Evolutionary conservation across 306 rosid species (phyloP).

Genomic region (Spatholobus suberectus): DNA sequence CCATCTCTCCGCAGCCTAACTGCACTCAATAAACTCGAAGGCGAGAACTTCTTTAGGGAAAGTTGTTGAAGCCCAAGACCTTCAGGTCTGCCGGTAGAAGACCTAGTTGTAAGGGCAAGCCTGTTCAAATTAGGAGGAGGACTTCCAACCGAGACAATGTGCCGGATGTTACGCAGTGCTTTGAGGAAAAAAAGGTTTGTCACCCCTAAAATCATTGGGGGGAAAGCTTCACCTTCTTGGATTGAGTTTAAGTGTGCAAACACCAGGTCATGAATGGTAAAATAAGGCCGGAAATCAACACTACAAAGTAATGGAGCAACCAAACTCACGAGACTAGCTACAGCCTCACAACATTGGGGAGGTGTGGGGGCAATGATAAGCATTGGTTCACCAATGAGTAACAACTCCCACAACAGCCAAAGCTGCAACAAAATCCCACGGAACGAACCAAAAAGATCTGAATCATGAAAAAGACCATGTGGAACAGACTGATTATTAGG

Average conservation of each 20-base stretch:
- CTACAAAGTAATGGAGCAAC: slow-evolving; percentile 90
- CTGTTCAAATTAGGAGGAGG: slow-evolving; percentile 73
- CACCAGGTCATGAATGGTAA: slow-evolving; percentile 88
- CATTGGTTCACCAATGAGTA: slow-evolving; percentile 88
- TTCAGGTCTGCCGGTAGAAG: slow-evolving; percentile 62
- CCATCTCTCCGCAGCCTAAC: slow-evolving; percentile 91
- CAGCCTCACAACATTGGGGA: slow-evolving; percentile 97
- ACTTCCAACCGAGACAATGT: slow-evolving; percentile 89
- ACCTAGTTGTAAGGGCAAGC: slow-evolving; percentile 52
- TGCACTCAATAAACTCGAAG: slow-evolving; percentile 76
- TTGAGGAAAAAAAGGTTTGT: slow-evolving; percentile 95
- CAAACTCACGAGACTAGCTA: slow-evolving; percentile 93
- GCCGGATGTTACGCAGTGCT: slow-evolving; percentile 77
- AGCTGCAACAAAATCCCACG: slow-evolving; percentile 88
- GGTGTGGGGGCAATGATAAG: slow-evolving; percentile 93
- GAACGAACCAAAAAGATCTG: slow-evolving; percentile 84
- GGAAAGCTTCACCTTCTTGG: slow-evolving; percentile 74
- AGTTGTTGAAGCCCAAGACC: slow-evolving; percentile 81
- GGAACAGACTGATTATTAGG: slow-evolving; percentile 75
- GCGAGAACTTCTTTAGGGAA: slow-evolving; percentile 78
- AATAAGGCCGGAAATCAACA: slow-evolving; percentile 93
- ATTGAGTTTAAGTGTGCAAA: slow-evolving; percentile 78
- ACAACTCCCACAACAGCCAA: slow-evolving; percentile 94
- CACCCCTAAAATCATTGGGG: slow-evolving; percentile 87
- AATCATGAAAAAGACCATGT: slow-evolving; percentile 91